phyloP scores from a whole-genome alignment of 2,329 filamentous ascomycete genomes.

The Bipolaris bicolor region DNA sequence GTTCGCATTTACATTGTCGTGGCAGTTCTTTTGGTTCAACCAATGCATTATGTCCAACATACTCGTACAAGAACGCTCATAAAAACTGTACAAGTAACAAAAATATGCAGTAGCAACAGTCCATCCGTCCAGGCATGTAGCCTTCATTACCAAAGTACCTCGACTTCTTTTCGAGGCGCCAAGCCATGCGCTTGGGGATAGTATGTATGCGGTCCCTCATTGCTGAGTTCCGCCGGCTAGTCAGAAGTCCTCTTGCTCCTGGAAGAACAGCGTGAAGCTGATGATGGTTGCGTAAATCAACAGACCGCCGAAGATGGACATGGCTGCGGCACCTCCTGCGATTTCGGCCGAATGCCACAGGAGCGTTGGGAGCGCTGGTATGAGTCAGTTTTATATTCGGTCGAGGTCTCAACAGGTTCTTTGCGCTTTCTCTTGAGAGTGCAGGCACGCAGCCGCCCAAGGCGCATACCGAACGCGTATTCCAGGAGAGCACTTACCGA shows the following conservation, averaged over 20 bases:
- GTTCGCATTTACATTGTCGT: not conserved
- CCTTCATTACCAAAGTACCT: not conserved
- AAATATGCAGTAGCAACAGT: slow-evolving; percentile 8
- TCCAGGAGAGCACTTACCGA: slow-evolving; percentile 69
- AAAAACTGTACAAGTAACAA: slow-evolving; percentile 21
- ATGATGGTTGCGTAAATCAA: slow-evolving; percentile 98
- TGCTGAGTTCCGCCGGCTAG: slow-evolving; percentile 36
- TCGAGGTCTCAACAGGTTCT: not conserved
- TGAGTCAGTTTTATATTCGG: slow-evolving; percentile 16
- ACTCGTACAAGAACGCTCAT: slow-evolving; percentile 38
- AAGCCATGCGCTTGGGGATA: slow-evolving; percentile 2
- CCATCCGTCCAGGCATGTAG: not conserved
- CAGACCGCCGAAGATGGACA: slow-evolving; percentile 90
- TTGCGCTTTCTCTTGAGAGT: not conserved
- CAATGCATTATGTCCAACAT: slow-evolving; percentile 22
- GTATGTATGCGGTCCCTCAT: slow-evolving; percentile 16
- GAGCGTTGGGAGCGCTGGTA: slow-evolving; percentile 79
- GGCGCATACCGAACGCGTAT: not conserved
- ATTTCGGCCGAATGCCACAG: slow-evolving; percentile 89
- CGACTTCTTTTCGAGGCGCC: not conserved
- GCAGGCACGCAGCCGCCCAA: not conserved
- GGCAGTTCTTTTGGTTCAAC: not conserved
- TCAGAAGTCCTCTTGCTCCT: slow-evolving; percentile 95
- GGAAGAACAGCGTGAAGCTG: slow-evolving; percentile 97
- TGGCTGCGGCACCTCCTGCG: slow-evolving; percentile 82